Percentiles rank a stretch among this genome's conserved stretches.
These are phyloP conservation scores for Claviceps africana DNA, from an alignment of 2,329 filamentous ascomycete genomes.

Conservation along the genomic window DNA sequence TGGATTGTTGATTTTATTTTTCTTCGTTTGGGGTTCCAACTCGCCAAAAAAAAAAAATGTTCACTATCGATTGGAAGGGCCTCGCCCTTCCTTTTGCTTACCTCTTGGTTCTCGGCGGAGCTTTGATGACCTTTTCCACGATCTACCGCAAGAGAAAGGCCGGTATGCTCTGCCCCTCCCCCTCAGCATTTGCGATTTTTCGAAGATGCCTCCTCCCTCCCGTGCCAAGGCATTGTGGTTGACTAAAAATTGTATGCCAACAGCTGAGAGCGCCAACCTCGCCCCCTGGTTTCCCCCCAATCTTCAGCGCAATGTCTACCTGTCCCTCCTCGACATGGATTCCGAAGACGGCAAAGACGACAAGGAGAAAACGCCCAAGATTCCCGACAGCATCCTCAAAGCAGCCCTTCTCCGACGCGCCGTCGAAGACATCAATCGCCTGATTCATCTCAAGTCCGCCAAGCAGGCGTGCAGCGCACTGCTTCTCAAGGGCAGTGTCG, in stretches of 20 bases:
- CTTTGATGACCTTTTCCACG: slow-evolving; percentile 79
- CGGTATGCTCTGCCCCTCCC: slow-evolving; percentile 31
- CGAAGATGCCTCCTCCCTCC: no score
- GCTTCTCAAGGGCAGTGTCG: slow-evolving; percentile 80
- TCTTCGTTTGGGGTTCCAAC: neutral
- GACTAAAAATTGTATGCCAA: neutral
- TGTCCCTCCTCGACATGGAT: slow-evolving; percentile 74
- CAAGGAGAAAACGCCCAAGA: slow-evolving; percentile 50
- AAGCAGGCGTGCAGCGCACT: slow-evolving; percentile 78
- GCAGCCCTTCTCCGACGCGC: slow-evolving; percentile 81
- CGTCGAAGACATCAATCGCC: slow-evolving; percentile 81
- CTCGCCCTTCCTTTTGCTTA: slow-evolving; percentile 82
- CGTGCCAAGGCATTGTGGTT: neutral
- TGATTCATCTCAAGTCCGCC: slow-evolving; percentile 74
- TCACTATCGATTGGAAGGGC: slow-evolving; percentile 59
- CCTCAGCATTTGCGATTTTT: neutral
- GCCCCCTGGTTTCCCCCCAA: slow-evolving; percentile 91
- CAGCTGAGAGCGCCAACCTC: slow-evolving; percentile 68
- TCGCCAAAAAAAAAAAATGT: slow-evolving; percentile 6
- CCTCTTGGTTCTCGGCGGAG: slow-evolving; percentile 72
- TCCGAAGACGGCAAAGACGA: slow-evolving; percentile 42
- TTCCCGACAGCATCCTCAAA: slow-evolving; percentile 76
- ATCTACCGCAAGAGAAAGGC: slow-evolving; percentile 90
- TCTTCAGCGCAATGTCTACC: slow-evolving; percentile 85
- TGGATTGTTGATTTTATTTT: neutral